Conservation (phyloP, 768 basidiomycete genomes). For the Hygrophorus pudorinus region DNA sequence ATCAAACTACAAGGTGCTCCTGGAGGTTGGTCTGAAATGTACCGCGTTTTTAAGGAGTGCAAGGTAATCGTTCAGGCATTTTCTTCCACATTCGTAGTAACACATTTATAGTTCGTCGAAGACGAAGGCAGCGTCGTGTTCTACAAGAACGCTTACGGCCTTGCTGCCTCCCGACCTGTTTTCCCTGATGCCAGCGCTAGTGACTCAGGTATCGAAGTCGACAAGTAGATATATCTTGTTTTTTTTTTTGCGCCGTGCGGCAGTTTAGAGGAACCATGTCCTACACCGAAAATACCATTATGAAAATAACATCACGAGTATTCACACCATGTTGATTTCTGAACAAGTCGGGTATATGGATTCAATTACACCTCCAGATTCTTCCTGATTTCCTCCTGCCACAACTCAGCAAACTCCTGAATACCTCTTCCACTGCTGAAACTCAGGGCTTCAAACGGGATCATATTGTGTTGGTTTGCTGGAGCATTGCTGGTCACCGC, state of each 20-base stretch:
- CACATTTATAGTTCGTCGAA: conserved; percentile 63
- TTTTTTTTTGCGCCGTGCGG: not conserved
- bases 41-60: conserved; percentile 72
- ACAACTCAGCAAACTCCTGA: conserved; percentile 60
- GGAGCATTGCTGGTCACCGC: conserved; percentile 60
- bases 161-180: conserved; percentile 61
- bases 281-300: no score
- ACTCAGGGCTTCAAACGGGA: conserved; percentile 81
- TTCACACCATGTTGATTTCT: no score
- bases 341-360: no score
- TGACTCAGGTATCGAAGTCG: conserved; percentile 46
- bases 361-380: conserved; percentile 7
- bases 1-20: conserved; percentile 61
- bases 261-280: not conserved
- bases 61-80: conserved; percentile 31
- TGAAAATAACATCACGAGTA: no score
- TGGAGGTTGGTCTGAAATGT: conserved; percentile 71
- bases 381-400: conserved; percentile 44
- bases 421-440: conserved; percentile 67
- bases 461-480: conserved; percentile 76
- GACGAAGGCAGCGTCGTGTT: conserved; percentile 87
- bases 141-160: conserved; percentile 80
- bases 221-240: conserved; percentile 24
- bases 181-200: conserved; percentile 48
- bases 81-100: not conserved